phyloP scores from a whole-genome alignment of 352 stramenopile species.

The Peronosclerospora sorghi region DNA sequence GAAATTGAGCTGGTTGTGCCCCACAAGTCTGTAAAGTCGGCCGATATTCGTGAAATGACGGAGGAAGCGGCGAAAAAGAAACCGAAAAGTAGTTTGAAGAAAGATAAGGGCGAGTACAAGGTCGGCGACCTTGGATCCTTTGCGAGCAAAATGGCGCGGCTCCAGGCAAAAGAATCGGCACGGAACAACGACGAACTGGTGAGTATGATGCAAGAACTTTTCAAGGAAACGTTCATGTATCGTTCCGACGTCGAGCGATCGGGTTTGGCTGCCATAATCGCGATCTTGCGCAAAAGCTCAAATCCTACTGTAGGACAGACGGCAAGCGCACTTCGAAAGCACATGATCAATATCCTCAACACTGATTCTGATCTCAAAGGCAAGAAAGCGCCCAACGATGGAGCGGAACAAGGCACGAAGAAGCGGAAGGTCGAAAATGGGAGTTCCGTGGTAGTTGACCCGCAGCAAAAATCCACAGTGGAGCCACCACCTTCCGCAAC shows the following conservation, averaged over 20 bases:
- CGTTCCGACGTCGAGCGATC: conserved; percentile 61
- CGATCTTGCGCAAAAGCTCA: conserved; percentile 47
- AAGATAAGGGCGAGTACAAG: conserved; percentile 57
- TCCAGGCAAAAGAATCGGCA: conserved; percentile 54
- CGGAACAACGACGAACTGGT: conserved; percentile 72
- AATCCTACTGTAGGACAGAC: conserved; percentile 61
- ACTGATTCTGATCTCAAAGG: conserved; percentile 29
- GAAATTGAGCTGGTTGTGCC: conserved; percentile 71
- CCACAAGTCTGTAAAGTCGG: conserved; percentile 65
- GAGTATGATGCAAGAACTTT: conserved; percentile 56
- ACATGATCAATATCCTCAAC: conserved; percentile 57
- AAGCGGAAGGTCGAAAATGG: conserved; percentile 36
- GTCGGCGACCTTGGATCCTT: conserved; percentile 47
- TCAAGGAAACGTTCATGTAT: conserved; percentile 61
- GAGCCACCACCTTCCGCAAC: conserved; percentile 2
- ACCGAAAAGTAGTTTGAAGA: conserved; percentile 37
- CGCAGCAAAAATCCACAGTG: background rate
- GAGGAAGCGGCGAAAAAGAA: conserved; percentile 61
- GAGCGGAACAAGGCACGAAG: conserved; percentile 18
- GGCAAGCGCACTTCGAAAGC: conserved; percentile 65
- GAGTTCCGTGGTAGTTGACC: conserved; percentile 12
- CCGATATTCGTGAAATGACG: conserved; percentile 63
- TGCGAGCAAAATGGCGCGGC: conserved; percentile 46
- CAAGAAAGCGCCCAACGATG: conserved; percentile 23
- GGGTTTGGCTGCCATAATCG: conserved; percentile 56